Evolutionary conservation across 345 rosid genomes (phyloP).

Genomic region (Streptanthus diversifolius): DNA sequence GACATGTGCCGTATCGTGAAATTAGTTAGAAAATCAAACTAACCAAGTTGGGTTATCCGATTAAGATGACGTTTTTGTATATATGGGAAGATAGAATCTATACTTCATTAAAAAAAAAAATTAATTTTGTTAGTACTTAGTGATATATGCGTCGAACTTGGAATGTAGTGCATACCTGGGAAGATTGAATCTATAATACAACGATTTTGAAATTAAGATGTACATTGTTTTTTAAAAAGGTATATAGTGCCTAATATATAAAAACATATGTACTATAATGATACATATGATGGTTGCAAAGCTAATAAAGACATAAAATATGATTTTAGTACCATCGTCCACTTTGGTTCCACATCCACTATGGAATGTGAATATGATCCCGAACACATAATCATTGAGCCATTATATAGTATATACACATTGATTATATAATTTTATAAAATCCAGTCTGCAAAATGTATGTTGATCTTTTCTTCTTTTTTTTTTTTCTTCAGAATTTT

Average conservation of each 20-base stretch:
- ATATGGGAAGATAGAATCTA: not conserved
- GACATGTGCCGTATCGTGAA: not conserved
- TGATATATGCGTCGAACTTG: not conserved
- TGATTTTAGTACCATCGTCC: not conserved
- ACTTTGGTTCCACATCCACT: constrained; percentile 16
- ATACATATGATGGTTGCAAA: not conserved
- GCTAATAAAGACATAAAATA: not conserved
- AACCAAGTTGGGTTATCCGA: not conserved
- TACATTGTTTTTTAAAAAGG: not conserved
- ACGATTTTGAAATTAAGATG: not conserved
- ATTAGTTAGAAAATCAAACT: not conserved
- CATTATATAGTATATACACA: not conserved
- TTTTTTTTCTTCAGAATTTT: not conserved
- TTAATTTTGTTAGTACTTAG: not conserved
- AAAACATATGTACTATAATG: not conserved
- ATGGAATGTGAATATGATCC: constrained; percentile 5
- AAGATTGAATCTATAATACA: not conserved
- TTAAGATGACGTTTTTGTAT: not conserved
- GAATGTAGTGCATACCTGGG: not conserved
- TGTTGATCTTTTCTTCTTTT: not conserved
- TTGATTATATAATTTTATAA: not conserved
- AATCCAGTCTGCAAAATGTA: not conserved
- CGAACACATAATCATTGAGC: constrained; percentile 10
- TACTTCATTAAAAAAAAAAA: not conserved
- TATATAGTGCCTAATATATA: not conserved